Evolutionary conservation across 768 basidiomycete species (phyloP).

Genomic region (Amanita rubescens): DNA sequence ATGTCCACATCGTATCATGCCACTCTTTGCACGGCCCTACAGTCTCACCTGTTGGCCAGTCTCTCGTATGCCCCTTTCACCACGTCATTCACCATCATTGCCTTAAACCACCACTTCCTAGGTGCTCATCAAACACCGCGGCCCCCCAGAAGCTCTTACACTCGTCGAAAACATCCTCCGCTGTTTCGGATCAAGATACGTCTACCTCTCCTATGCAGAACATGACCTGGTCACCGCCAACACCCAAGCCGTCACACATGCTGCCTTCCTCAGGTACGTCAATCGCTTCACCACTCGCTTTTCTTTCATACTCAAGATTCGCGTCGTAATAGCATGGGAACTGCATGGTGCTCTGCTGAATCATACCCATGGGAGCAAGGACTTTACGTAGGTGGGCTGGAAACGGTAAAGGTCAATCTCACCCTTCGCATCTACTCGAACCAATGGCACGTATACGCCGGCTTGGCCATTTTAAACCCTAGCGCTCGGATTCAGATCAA

Average conservation of each 20-base stretch:
- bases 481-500: conserved; percentile 83
- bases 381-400: conserved; percentile 93
- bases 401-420: conserved; percentile 97
- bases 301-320: background rate
- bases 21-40: conserved; percentile 94
- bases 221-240: conserved; percentile 97
- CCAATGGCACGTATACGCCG: conserved; percentile 99
- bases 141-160: conserved; percentile 57
- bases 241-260: conserved; percentile 97
- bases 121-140: conserved; percentile 88
- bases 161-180: conserved; percentile 80
- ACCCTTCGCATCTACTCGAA: conserved; percentile 93
- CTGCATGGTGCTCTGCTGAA: conserved; percentile 76
- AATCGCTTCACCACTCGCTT: background rate
- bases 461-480: conserved; percentile 96
- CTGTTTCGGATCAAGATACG: conserved; percentile 77
- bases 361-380: conserved; percentile 95
- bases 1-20: conserved; percentile 85
- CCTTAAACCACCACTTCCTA: conserved; percentile 25
- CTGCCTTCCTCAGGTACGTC: conserved; percentile 85
- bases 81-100: background rate
- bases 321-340: conserved; percentile 89
- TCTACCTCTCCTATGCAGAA: conserved; percentile 92
- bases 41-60: conserved; percentile 84
- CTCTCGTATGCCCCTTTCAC: conserved; percentile 47